These are phyloP conservation scores for Nissolia schottii DNA, from an alignment of 306 rosid genomes.

Conservation along the genomic window DNA sequence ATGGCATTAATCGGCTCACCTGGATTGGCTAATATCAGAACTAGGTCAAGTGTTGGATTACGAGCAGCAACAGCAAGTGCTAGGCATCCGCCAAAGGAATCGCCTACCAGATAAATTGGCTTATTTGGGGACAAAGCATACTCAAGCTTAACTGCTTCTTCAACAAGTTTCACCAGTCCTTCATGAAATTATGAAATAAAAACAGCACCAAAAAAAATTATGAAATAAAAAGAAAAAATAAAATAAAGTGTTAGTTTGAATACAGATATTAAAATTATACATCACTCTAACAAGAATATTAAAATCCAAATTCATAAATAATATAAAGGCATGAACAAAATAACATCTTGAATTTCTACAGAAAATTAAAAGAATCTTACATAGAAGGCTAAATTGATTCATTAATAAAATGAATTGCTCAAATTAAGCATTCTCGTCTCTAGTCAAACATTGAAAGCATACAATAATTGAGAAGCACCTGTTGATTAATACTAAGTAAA, in stretches of 20 bases:
- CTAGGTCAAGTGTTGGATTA: slow-evolving; percentile 75
- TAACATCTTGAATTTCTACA: background rate
- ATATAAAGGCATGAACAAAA: background rate
- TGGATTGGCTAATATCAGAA: slow-evolving; percentile 69
- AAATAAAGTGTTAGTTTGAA: background rate
- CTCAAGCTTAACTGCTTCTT: slow-evolving; percentile 67
- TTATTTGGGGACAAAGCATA: slow-evolving; percentile 64
- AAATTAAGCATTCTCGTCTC: no score
- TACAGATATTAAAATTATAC: background rate
- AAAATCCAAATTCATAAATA: no score
- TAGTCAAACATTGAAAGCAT: no score
- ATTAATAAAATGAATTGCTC: no score
- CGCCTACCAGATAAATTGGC: slow-evolving; percentile 94
- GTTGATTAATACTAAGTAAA: no score
- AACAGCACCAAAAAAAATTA: no score
- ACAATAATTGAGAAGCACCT: no score
- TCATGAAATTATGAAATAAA: background rate
- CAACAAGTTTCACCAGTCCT: slow-evolving; percentile 88
- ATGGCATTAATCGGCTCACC: slow-evolving; percentile 39
- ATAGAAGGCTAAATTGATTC: no score
- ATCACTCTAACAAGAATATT: no score
- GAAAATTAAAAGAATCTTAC: background rate
- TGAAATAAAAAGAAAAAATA: background rate
- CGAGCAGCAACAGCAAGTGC: slow-evolving; percentile 93
- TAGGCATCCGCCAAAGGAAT: slow-evolving; percentile 95